A percentile compares a stretch with the other conserved stretches of the same genome.
Conservation (phyloP, 495 filamentous ascomycete species). For the Penicillium samsonianum region DNA sequence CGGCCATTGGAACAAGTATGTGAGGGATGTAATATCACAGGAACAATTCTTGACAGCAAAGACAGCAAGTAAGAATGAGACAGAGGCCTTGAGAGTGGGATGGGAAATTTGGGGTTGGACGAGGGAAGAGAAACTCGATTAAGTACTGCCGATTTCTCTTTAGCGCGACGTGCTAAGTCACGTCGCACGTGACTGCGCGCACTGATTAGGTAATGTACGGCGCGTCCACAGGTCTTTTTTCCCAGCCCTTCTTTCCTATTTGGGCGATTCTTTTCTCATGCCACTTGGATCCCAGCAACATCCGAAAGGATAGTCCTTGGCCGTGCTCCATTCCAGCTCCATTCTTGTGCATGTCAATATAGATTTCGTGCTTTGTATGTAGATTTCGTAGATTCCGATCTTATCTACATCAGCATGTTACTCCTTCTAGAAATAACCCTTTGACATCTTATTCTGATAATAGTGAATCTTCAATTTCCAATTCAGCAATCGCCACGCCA, state of each 20-base stretch:
- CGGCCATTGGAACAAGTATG: conserved; percentile 58
- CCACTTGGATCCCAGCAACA: conserved; percentile 30
- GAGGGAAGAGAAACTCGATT: conserved; percentile 34
- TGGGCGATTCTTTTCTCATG: conserved; percentile 21
- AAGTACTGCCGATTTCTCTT: conserved; percentile 35
- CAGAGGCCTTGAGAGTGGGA: conserved; percentile 24
- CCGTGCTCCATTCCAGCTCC: conserved; percentile 21
- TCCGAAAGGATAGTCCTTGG: conserved; percentile 32
- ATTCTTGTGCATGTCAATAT: conserved; percentile 21
- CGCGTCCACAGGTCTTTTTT: not conserved
- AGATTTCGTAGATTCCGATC: conserved; percentile 7
- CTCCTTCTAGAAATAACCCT: not conserved
- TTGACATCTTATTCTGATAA: not conserved
- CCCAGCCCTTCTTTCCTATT: conserved; percentile 18
- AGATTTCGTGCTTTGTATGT: not conserved
- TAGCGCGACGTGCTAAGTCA: conserved; percentile 50
- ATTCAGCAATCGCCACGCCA: not conserved
- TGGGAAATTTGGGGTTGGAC: conserved; percentile 24
- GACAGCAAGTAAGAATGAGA: conserved; percentile 26
- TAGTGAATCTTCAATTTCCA: not conserved
- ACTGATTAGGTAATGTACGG: conserved; percentile 13
- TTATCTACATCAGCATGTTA: conserved; percentile 8
- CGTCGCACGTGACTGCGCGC: conserved; percentile 47
- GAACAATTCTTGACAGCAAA: conserved; percentile 24
- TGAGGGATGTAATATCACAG: conserved; percentile 15